Evolutionary conservation across 2,329 filamentous ascomycete species (phyloP), one percentile per base, ranked within the genome.

Genomic region (Fusarium austroafricanum): DNA sequence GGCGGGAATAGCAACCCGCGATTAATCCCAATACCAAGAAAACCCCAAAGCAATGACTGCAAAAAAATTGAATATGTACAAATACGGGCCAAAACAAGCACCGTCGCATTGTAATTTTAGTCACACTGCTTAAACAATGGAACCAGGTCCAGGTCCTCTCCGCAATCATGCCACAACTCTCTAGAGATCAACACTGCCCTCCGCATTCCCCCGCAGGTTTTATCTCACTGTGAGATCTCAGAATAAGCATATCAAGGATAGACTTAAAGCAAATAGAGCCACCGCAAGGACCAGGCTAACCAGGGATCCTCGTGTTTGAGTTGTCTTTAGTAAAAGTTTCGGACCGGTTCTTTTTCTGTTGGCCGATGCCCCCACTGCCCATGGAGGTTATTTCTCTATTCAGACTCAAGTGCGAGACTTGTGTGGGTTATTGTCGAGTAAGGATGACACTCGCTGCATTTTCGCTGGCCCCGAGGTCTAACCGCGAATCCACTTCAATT

Each of bases 331-430:
- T 20, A 43, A 45, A 53, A 68, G 28, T 61, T 49, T 73, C 67
- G 68, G 71, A 42, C 71, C 71, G 71, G 71, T 60, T 67, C 55
- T 59, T 67, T 37, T 65, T 73, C 67, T 68, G 45, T 43, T 45
- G 39, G 35, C 70, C 66, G 63, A 63, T n/a, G n/a, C 39, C 54
- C 31, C 64, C 66, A 62, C 65, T 42, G n/a, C 7, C 28, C 59
- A 42, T 21, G 37, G 58, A 42, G 57, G 38, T 5, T 39, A 6
- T 35, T 49, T 17, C 47, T 50, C 40, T 23, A 47, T 53, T 65
- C 20, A 51, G 29, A 38, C 26, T 43, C 33, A 23, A 26, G 15
- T 35, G 29, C 29, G 46, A 49, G 29, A 21, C n/a, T 39, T 12
- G 15, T 29, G 49, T 46, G 55, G 46, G 20, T 54, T 49, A 39